Base-by-base conservation (phyloP, 441 rosid species). In the Eruca vesicaria region DNA sequence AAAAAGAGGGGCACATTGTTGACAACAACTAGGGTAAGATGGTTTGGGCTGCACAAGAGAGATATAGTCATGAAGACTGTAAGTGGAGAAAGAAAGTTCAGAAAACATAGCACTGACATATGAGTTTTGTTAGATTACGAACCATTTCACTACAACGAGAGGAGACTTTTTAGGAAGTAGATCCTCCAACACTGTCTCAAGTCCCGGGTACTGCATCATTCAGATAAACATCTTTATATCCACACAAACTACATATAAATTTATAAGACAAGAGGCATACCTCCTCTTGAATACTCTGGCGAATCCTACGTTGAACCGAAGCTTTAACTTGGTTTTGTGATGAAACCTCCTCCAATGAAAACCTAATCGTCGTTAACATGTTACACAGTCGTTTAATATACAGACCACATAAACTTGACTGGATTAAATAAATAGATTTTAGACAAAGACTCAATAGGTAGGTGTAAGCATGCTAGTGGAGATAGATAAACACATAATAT, bases 251-350 rank as follows among this genome's bases (percentile, higher is more conserved):
- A 45, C 43, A 68, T 50, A n/a, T n/a, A n/a, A n/a, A n/a, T n/a
- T n/a, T n/a, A 76, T 18, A 58, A 10, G 10, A 61, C 21, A 71
- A 8, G 4, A 68, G 4, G 16, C 52, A 53, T 15, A 93, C 99
- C 98, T 96, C 98, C 41, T 65, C 98, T 15, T 90, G 97, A 66
- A 93, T 96, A 79, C 98, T 92, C 77, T 93, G 98, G 20, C 98
- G 94, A 53, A 96, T 92, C 83, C 81, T 93, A 18, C 98, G 88
- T 75, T 96, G 99, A 60, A 92, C 97, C 31, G 99, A 96, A 33
- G 99, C 98, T 78, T 96, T 96, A 41, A 96, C 97, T 87, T 96
- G 99, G 83, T 96, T 96, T 71, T 93, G 99, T 38, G 94, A 84
- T 6, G 99, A 96, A 14, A 96, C 93, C 7, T 96, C 99, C 79